Base-by-base conservation (phyloP, 306 rosid genomes). In the Corylus americana region DNA sequence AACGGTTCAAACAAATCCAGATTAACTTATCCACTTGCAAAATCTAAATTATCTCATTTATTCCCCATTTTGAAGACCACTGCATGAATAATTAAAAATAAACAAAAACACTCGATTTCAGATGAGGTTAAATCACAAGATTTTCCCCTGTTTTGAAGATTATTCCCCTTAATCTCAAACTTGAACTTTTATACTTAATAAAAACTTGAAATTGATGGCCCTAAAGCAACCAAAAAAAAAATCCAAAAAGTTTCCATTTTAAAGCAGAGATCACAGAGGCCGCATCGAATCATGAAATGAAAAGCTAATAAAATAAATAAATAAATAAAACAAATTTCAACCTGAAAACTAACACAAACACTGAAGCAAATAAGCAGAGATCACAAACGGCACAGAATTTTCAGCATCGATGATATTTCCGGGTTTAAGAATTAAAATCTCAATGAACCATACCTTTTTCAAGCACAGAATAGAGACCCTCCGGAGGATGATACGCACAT, bases 251-350 rank as follows among this genome's bases (percentile, higher is more conserved):
- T 57, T 74, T 57, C 74, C 79, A 78, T 74, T 58, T 45, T 57
- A 42, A 59, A 48, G n/a, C 27, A 64, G 22, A 14, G 0, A 37
- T 7, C 25, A 22, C 25, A 22, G 25, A 22, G 25, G 0, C 25
- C 71, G 71, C n/a, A 10, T 70, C 55, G 59, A 62, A 77, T 18
- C 77, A 48, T 13, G 5, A 59, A 73, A 62, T 22, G 84, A 86
- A 80, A 75, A 85, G 14, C 44, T n/a, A 22, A 22, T 22, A 22
- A 22, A 22, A 22, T 22, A 22, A 22, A 22, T 22, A 22, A 22
- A 22, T 22, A 22, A 22, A 22, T 22, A 22, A 22, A 22, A 22
- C 25, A 22, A 22, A 22, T 22, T 22, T 22, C 25, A 22, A 44
- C 74, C 5, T 22, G 58, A 29, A 45, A 35, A 20, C 27, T 10